Evolutionary conservation across 441 rosid genomes (phyloP).

Genomic region (Viola pubescens): DNA sequence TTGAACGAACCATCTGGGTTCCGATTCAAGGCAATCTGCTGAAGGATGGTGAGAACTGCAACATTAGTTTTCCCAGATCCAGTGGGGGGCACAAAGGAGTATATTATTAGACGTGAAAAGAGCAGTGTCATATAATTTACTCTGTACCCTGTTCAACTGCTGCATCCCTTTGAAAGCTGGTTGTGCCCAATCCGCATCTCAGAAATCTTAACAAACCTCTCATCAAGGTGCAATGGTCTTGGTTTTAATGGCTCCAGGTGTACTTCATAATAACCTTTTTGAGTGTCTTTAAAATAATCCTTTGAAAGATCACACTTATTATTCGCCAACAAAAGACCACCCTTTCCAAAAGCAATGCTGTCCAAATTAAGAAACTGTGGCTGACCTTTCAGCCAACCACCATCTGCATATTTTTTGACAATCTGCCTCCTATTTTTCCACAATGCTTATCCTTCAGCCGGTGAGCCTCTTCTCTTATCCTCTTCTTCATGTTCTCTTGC

Average conservation of each 20-base stretch:
- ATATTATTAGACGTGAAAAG: slow-evolving; percentile 64
- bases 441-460: slow-evolving; percentile 64
- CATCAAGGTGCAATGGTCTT: slow-evolving; percentile 45
- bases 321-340: slow-evolving; percentile 86
- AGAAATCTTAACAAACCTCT: slow-evolving; percentile 66
- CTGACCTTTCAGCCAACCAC: slow-evolving; percentile 79
- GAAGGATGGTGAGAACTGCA: slow-evolving; percentile 87
- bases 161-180: slow-evolving; percentile 89
- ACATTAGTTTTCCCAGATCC: slow-evolving; percentile 98
- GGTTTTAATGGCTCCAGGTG: slow-evolving; percentile 71
- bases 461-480: slow-evolving; percentile 91
- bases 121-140: slow-evolving; percentile 82
- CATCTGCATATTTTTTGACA: slow-evolving; percentile 58
- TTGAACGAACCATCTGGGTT: slow-evolving; percentile 57
- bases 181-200: slow-evolving; percentile 93
- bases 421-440: slow-evolving; percentile 49
- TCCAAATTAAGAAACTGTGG: slow-evolving; percentile 85
- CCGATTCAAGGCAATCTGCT: slow-evolving; percentile 61
- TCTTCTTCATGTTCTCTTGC: slow-evolving; percentile 82
- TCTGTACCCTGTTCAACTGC: slow-evolving; percentile 86
- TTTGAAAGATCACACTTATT: slow-evolving; percentile 68
- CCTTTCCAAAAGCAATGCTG: slow-evolving; percentile 70
- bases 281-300: slow-evolving; percentile 52
- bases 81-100: slow-evolving; percentile 92
- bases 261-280: slow-evolving; percentile 84